phyloP scores from a whole-genome alignment of 108 stramenopile species.

The Ochromonas danica region DNA sequence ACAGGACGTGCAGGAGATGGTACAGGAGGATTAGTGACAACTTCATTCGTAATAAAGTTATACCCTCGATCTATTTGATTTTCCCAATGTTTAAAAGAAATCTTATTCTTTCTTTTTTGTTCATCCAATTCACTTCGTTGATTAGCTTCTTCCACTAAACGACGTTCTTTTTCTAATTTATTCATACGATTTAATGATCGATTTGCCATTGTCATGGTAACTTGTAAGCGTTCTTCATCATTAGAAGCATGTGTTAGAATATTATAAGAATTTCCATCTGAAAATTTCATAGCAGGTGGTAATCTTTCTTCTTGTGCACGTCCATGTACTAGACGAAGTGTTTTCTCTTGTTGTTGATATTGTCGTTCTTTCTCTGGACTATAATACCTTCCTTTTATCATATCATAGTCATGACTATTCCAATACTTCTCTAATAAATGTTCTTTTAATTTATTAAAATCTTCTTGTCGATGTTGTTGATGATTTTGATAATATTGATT shows the following conservation, averaged over 20 bases:
- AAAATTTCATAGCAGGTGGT: background rate
- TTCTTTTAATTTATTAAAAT: background rate
- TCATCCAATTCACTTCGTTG: background rate
- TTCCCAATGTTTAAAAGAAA: background rate
- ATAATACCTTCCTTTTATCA: constrained; percentile 15
- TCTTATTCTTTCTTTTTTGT: background rate
- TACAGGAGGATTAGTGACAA: background rate
- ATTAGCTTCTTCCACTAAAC: background rate
- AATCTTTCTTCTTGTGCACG: background rate
- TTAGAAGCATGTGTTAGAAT: background rate
- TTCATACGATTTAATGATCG: constrained; percentile 3
- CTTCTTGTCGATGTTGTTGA: background rate
- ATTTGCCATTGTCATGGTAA: background rate
- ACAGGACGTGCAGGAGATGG: background rate
- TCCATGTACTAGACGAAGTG: background rate
- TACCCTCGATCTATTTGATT: background rate
- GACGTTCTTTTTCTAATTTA: background rate
- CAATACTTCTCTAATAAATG: constrained; percentile 13
- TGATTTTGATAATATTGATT: background rate
- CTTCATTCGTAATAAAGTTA: background rate
- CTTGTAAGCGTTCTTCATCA: background rate
- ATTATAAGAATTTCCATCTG: constrained; percentile 12
- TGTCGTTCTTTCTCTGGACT: background rate
- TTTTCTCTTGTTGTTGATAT: background rate
- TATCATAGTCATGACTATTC: constrained; percentile 3